Base-by-base conservation (phyloP, 306 rosid species). In the Dryas drummondii region DNA sequence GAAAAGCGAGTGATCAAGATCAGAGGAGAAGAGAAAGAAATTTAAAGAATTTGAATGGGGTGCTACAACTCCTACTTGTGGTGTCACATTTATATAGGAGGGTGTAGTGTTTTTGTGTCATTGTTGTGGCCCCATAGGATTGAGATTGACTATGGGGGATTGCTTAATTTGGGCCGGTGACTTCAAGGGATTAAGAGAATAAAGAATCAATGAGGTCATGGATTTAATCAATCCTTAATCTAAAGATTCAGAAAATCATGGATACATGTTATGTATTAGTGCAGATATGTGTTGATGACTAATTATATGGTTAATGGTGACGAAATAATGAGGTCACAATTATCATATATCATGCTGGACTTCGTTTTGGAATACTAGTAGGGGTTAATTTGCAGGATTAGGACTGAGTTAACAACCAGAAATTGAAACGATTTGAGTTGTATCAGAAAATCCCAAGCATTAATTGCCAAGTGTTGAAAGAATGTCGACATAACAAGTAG, bases 401-500 rank as follows among this genome's bases (percentile, higher is more conserved):
- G 1, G 26, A 54, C 8, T 54, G 22, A 54, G 37, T 27, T 27
- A 54, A 54, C 26, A 4, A 9, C 15, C n/a, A 51, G 37, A 27
- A 1, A 27, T 27, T 51, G 6, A 4, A 51, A 4, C 1, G 37
- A 51, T 27, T 40, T 5, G 9, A 32, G 60, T 3, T 26, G 3
- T 42, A 4, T 19, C 9, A 40, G 16, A 4, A 62, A 63, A 16
- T 22, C 22, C 17, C 26, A 10, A 22, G 32, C 9, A 10, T 2
- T 15, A 14, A 69, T 8, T 22, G 27, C 0, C 0, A 2, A 49
- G 50, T 66, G 70, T 40, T 0, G 55, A 37, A 41, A 78, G 15
- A 65, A 67, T 79, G 82, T 79, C 78, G 70, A 79, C 82, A 79
- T 79, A 56, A 4, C 4, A 17, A 6, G 47, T 7, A 42, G 0